phyloP scores from a whole-genome alignment of 805 yeast genomes.

The Yamadazyma philogaea region DNA sequence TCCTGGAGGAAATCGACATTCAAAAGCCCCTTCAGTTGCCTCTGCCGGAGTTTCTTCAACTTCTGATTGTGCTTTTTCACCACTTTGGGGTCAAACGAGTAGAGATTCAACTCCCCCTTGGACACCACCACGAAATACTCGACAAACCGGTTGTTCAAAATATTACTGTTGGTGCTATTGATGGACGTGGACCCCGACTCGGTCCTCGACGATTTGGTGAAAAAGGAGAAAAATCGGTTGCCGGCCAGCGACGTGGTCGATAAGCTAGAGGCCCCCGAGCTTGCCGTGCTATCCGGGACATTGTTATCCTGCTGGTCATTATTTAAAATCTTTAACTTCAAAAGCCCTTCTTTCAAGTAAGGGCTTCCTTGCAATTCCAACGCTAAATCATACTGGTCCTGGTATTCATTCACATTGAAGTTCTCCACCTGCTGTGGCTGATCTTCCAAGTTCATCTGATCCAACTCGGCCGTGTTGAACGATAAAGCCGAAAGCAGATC shows the following conservation, averaged over 20 bases:
- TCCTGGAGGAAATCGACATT: conserved; percentile 12
- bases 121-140: conserved; percentile 65
- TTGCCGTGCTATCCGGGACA: conserved; percentile 9
- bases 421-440: conserved; percentile 26
- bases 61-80: conserved; percentile 39
- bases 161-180: conserved; percentile 16
- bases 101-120: conserved; percentile 60
- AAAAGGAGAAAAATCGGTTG: conserved; percentile 28
- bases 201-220: conserved; percentile 15
- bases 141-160: conserved; percentile 29
- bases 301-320: conserved; percentile 36
- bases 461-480: conserved; percentile 25
- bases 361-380: conserved; percentile 72
- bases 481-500: conserved; percentile 36
- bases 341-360: conserved; percentile 71
- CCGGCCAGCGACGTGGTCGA: conserved; percentile 18
- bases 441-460: conserved; percentile 13
- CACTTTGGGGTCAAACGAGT: conserved; percentile 48
- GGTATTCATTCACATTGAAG: conserved; percentile 39
- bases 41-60: conserved; percentile 20
- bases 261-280: conserved; percentile 14
- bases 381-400: conserved; percentile 53
- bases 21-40: conserved; percentile 13
- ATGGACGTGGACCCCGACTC: conserved; percentile 3
- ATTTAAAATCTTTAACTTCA: conserved; percentile 40